Evolutionary conservation across 768 basidiomycete genomes (phyloP), one percentile per base, ranked within the genome.

Genomic region (Harrya chromipes): DNA sequence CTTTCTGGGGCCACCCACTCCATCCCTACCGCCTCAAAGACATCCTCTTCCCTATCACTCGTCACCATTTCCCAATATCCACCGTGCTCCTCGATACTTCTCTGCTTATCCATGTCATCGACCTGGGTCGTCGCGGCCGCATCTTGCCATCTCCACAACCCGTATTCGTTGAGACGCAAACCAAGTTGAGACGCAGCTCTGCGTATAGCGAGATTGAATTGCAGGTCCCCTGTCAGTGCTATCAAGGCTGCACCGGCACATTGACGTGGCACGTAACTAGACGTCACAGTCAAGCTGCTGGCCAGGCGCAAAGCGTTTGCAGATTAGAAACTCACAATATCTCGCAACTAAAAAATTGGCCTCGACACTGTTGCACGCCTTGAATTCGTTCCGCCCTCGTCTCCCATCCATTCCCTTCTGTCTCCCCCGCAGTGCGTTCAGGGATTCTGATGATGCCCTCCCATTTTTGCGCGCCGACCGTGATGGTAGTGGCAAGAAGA

Each of bases 121-220:
- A 19, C n/a, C 2, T 33, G 17, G 6, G 40, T 4, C 13, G 35
- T 40, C 23, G 17, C 8, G 9, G 37, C 17, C 13, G 23, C 40
- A 4, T 23, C 48, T 35, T 65, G 67, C 80, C 82, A 84, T 43
- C 66, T 71, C 86, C 86, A 87, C 4, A 87, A 67, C 12, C 85
- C 86, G 53, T 72, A 78, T 55, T 83, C 81, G 55, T 84, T 78
- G 24, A 87, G 70, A 29, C 75, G 69, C 58, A 84, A 56, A 14
- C 77, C 78, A 3, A 71, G 57, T 38, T 66, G 69, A 6, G 57
- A 45, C 0, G 85, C 86, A 34, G 69, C 67, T 19, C 55, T 60
- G 27, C 71, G 71, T 2, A 80, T 51, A 36, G 74, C 66, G 42
- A 69, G 65, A 36, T 68, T 64, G 59, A 84, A 83, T 21, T 72